Conservation (phyloP, 345 rosid genomes). For the Arabidopsis arenosa region DNA sequence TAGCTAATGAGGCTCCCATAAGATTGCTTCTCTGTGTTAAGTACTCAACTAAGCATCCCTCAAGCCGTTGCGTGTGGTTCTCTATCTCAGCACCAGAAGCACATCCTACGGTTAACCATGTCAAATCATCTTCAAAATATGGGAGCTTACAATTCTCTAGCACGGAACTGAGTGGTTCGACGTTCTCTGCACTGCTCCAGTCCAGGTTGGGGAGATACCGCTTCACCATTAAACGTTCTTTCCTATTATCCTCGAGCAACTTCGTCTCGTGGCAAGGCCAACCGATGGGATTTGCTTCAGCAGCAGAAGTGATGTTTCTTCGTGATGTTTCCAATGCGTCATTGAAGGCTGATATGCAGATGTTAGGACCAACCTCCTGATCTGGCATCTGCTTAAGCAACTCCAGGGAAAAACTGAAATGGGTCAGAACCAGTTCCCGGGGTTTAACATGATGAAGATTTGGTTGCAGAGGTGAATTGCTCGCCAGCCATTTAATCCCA, state of each 20-base stretch:
- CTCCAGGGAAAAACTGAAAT: slow-evolving; percentile 57
- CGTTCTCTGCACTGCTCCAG: slow-evolving; percentile 68
- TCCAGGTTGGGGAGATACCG: slow-evolving; percentile 66
- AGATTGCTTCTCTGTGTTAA: slow-evolving; percentile 62
- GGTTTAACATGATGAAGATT: slow-evolving; percentile 55
- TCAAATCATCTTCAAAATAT: slow-evolving; percentile 56
- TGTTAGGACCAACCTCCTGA: slow-evolving; percentile 60
- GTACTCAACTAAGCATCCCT: slow-evolving; percentile 65
- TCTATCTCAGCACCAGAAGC: slow-evolving; percentile 56
- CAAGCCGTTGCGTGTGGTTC: slow-evolving; percentile 56
- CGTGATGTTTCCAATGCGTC: slow-evolving; percentile 67
- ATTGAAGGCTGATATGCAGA: slow-evolving; percentile 79
- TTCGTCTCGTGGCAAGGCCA: slow-evolving; percentile 91
- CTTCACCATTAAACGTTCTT: slow-evolving; percentile 53
- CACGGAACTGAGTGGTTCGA: slow-evolving; percentile 51
- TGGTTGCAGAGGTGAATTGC: slow-evolving; percentile 75
- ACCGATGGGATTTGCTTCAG: slow-evolving; percentile 56
- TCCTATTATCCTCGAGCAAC: slow-evolving; percentile 49
- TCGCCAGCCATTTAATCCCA: slow-evolving; percentile 88
- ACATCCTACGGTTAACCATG: slow-evolving; percentile 64
- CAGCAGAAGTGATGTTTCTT: slow-evolving; percentile 63
- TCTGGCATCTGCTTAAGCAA: slow-evolving; percentile 53
- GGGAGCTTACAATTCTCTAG: slow-evolving; percentile 70
- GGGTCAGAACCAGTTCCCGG: slow-evolving; percentile 64
- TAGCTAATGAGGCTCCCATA: slow-evolving; percentile 69